These are phyloP conservation scores for Cryptococcus depauperatus DNA, from an alignment of 1,284 basidiomycete genomes.

Conservation along the genomic window DNA sequence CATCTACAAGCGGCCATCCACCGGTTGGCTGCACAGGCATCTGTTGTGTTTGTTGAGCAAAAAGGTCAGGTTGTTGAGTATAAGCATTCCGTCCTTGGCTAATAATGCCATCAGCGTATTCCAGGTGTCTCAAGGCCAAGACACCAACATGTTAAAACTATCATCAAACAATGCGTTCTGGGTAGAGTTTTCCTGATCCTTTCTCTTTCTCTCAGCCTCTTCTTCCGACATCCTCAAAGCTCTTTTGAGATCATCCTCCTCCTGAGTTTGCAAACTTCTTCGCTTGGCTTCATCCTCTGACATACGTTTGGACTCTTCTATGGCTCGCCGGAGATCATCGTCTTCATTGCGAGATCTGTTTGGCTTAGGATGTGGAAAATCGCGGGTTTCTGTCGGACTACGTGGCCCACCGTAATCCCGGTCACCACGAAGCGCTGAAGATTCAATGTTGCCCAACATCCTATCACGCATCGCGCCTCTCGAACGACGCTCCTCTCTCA, in stretches of 20 bases:
- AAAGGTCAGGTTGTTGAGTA: constrained; percentile 32
- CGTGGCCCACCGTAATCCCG: constrained; percentile 46
- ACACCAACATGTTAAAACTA: constrained; percentile 57
- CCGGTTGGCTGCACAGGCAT: constrained; percentile 35
- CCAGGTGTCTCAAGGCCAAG: background rate
- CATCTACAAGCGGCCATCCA: constrained; percentile 55
- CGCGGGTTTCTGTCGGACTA: constrained; percentile 6
- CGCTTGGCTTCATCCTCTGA: constrained; percentile 65
- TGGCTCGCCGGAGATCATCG: constrained; percentile 69
- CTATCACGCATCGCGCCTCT: constrained; percentile 91
- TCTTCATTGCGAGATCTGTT: constrained; percentile 53
- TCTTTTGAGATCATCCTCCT: constrained; percentile 67
- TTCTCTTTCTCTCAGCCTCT: constrained; percentile 66
- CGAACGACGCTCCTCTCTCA: constrained; percentile 71
- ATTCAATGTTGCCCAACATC: constrained; percentile 61
- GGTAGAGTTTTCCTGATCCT: constrained; percentile 66
- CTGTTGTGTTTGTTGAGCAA: constrained; percentile 31
- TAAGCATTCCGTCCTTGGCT: constrained; percentile 36
- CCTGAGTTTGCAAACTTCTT: constrained; percentile 37
- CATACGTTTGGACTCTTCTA: constrained; percentile 76
- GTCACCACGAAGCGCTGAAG: constrained; percentile 44
- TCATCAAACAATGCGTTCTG: constrained; percentile 78
- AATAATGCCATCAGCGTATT: too few species aligned
- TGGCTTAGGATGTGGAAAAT: constrained; percentile 7
- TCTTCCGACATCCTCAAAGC: constrained; percentile 79